A percentile compares a stretch with the other conserved stretches of the same genome.
These are phyloP conservation scores for Marchantia polymorpha DNA, from an alignment of 225 moss, liverwort and hornwort species.

Conservation along the genomic window DNA sequence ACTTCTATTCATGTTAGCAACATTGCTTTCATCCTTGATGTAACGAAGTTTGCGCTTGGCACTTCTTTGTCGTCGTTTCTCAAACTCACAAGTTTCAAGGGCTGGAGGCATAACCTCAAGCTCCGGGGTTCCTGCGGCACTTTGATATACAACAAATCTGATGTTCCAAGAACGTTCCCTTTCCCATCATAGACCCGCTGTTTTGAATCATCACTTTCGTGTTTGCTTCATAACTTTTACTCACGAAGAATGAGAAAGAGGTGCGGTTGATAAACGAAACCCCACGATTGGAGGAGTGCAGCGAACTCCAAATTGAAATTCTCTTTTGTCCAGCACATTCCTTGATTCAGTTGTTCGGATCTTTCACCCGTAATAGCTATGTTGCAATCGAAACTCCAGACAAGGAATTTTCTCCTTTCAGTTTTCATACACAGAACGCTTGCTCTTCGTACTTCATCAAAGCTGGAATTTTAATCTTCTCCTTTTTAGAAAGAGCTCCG, in stretches of 20 bases:
- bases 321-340: neutral
- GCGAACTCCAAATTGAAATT: neutral
- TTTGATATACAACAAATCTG: neutral
- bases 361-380: neutral
- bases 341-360: neutral
- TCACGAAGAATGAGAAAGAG: too few species aligned
- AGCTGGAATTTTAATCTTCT: neutral
- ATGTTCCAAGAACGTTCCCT: neutral
- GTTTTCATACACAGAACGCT: neutral
- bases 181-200: neutral
- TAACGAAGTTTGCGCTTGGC: neutral
- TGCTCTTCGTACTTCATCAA: neutral
- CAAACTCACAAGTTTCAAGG: neutral
- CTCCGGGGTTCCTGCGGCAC: neutral
- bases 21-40: slow-evolving; percentile 20
- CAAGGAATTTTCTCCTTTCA: neutral
- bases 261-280: too few species aligned
- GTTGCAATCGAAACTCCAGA: neutral
- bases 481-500: neutral
- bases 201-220: neutral
- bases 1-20: slow-evolving; percentile 21
- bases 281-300: too few species aligned
- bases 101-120: slow-evolving; percentile 26
- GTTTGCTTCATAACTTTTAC: neutral
- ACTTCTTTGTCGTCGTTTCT: neutral